Evolutionary conservation across 805 yeast species (phyloP).

Genomic region (Cyberlindnera samutprakarnensis): DNA sequence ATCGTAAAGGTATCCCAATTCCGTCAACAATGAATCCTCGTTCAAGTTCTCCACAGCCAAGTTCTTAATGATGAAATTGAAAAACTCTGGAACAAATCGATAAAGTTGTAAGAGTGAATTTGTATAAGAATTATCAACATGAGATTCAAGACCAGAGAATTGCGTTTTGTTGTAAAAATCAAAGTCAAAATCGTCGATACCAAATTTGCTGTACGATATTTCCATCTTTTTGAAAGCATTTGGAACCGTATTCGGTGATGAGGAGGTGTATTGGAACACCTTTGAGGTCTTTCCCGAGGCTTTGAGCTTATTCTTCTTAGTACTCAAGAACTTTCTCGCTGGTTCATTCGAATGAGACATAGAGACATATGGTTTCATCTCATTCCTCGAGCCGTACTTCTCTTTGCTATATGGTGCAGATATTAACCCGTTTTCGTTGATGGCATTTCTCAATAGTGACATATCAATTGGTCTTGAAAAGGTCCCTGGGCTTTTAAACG

Average conservation of each 20-base stretch:
- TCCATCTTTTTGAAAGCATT: constrained; percentile 69
- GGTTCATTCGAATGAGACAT: constrained; percentile 24
- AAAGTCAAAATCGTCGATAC: constrained; percentile 92
- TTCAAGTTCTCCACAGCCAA: constrained; percentile 45
- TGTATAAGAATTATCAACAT: constrained; percentile 67
- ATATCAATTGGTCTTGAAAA: constrained; percentile 48
- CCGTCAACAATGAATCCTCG: constrained; percentile 55
- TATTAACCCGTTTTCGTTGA: constrained; percentile 27
- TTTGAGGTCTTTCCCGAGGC: constrained; percentile 16
- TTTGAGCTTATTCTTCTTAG: constrained; percentile 8
- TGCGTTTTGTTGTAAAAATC: constrained; percentile 68
- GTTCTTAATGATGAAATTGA: constrained; percentile 51
- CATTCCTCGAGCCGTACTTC: constrained; percentile 52
- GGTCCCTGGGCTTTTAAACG: constrained; percentile 57
- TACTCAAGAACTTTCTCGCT: constrained; percentile 48
- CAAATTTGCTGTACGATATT: constrained; percentile 80
- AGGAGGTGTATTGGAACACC: constrained; percentile 26
- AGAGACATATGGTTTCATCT: constrained; percentile 34
- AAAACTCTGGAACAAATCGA: constrained; percentile 68
- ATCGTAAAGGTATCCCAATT: constrained; percentile 83
- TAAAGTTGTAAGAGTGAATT: constrained; percentile 77
- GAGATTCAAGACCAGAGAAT: constrained; percentile 84
- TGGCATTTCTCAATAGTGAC: constrained; percentile 31
- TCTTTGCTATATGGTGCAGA: constrained; percentile 48
- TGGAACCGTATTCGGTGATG: constrained; percentile 42